Evolutionary conservation across 2,329 filamentous ascomycete species (phyloP).

Genomic region (Penicillium glabrum): DNA sequence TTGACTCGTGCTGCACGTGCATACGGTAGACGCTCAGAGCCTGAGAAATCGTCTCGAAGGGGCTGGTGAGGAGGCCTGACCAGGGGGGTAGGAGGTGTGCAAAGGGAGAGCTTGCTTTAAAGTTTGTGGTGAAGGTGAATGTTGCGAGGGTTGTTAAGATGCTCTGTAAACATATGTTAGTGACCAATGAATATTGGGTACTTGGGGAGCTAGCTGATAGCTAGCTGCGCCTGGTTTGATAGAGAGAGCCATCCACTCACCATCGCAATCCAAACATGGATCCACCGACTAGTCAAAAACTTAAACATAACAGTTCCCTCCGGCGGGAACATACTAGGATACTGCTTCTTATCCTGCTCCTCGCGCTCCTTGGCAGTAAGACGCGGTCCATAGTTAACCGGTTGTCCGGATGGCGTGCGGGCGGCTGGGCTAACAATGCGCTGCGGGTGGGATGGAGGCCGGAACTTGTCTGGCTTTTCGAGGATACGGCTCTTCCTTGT

Average conservation of each 20-base stretch:
- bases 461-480: slow-evolving; percentile 85
- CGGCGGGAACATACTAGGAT: slow-evolving; percentile 87
- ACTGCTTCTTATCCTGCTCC: slow-evolving; percentile 68
- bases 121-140: slow-evolving; percentile 75
- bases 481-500: slow-evolving; percentile 66
- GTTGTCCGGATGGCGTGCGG: slow-evolving; percentile 33
- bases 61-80: slow-evolving; percentile 68
- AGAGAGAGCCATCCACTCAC: slow-evolving; percentile 50
- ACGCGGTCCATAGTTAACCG: slow-evolving; percentile 72
- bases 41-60: slow-evolving; percentile 64
- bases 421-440: slow-evolving; percentile 51
- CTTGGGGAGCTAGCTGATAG: too few relatives aligned
- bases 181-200: too few relatives aligned
- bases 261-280: slow-evolving; percentile 83
- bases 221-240: too few relatives aligned
- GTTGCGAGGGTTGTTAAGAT: slow-evolving; percentile 69
- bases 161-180: slow-evolving; percentile 48
- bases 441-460: slow-evolving; percentile 83
- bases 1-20: slow-evolving; percentile 70
- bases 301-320: slow-evolving; percentile 78
- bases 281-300: slow-evolving; percentile 73
- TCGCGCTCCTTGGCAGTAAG: slow-evolving; percentile 65
- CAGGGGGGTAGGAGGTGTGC: slow-evolving; percentile 73
- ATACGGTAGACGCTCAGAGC: slow-evolving; percentile 72
- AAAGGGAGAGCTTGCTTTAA: slow-evolving; percentile 75